Evolutionary conservation across 768 basidiomycete genomes (phyloP).

Genomic region (Pholiota conissans): DNA sequence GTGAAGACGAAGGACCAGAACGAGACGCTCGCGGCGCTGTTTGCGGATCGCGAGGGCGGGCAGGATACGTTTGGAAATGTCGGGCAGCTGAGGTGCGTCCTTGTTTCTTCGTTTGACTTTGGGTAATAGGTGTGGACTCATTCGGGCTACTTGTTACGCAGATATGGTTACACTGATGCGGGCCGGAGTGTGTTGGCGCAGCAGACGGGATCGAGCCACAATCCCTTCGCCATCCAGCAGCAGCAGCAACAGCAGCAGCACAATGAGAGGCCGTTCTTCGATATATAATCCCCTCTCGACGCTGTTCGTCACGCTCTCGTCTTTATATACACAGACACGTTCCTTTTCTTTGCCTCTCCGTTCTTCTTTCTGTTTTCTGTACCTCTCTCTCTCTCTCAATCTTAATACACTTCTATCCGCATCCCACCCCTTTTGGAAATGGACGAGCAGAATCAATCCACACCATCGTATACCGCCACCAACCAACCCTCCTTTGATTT

Average conservation of each 20-base stretch:
- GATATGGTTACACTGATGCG: slow-evolving; percentile 61
- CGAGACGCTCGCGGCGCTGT: slow-evolving; percentile 77
- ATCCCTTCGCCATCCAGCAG: slow-evolving; percentile 67
- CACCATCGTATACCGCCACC: background rate
- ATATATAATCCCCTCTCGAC: slow-evolving; percentile 52
- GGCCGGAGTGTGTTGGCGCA: slow-evolving; percentile 44
- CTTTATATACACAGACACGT: background rate
- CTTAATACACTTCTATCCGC: background rate
- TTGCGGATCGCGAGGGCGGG: slow-evolving; percentile 90
- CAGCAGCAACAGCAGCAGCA: slow-evolving; percentile 51
- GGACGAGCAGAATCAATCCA: background rate
- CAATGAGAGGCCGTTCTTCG: slow-evolving; percentile 79
- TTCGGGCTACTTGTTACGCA: slow-evolving; percentile 19
- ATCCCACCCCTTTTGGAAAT: background rate
- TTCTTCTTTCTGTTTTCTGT: no score
- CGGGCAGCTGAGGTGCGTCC: slow-evolving; percentile 70
- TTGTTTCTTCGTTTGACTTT: no score
- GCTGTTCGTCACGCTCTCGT: background rate
- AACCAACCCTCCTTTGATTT: background rate
- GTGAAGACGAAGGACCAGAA: slow-evolving; percentile 55
- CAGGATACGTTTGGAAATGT: slow-evolving; percentile 95
- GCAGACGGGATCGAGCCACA: slow-evolving; percentile 42
- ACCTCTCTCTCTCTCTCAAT: background rate
- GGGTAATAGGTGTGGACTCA: background rate
- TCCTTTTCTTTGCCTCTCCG: background rate